Base-by-base conservation (phyloP, 2,329 filamentous ascomycete genomes). In the Pochonia chlamydosporia region DNA sequence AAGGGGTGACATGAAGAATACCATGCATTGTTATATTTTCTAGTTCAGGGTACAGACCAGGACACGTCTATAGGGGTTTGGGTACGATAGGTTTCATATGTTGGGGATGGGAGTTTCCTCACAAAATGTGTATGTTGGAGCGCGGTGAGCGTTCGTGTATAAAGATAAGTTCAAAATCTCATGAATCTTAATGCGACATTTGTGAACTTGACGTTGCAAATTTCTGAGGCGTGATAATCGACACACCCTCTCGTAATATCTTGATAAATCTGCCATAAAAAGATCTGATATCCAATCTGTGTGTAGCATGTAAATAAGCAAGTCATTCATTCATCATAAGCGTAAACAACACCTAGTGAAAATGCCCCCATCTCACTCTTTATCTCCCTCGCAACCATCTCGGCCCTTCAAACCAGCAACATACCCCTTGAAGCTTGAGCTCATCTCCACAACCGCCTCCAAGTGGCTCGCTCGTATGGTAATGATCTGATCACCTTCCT, bases 381-480 rank as follows among this genome's bases (percentile, higher is more conserved):
- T n/a, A 14, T 33, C 30, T 14, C 30, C 30, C 30, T 33, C 30
- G 16, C 30, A 33, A n/a, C 30, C 30, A 14, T 33, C 30, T 33
- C 9, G 30, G 13, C 30, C 30, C 30, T 33, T 14, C 14, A 33
- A 14, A n/a, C 30, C 9, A 11, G 39, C 39, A 31, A 62, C 59
- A 37, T 62, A 65, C 40, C 65, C 55, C n/a, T 59, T 61, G 54
- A 65, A 65, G 13, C 59, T 57, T 30, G 57, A 56, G 43, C 62
- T 65, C 60, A 65, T 62, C 55, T 65, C 63, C 35, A 63, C 60
- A n/a, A 65, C 62, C 14, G 63, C 62, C 3, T 60, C 57, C 14
- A 65, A 45, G 31, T 65, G 63, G 53, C 63, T 64, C 50, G 64
- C 62, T 4, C 49, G 47, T n/a, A 65, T 51, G 16, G 58, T 55